Percentiles rank a stretch among this genome's conserved stretches.
Evolutionary conservation across 2,329 filamentous ascomycete genomes (phyloP).

Genomic region (Beauveria brongniartii): DNA sequence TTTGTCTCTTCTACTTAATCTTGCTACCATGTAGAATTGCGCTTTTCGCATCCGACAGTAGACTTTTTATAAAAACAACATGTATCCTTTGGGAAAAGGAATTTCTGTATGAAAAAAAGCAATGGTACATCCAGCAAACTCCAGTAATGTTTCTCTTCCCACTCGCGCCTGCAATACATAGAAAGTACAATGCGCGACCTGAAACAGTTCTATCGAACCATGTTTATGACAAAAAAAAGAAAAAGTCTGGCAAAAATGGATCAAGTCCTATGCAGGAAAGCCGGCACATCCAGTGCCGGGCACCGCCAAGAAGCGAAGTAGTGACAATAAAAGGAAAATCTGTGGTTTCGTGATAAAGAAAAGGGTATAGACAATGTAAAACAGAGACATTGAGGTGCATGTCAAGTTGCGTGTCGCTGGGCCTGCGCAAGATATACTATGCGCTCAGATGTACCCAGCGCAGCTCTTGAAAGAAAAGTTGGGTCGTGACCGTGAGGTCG

Average conservation of each 20-base stretch:
- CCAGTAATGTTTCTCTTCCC: constrained; percentile 6
- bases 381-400: constrained; percentile 7
- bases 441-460: neutral
- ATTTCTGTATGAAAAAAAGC: neutral
- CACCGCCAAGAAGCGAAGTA: neutral
- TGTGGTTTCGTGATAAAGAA: constrained; percentile 7
- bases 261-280: neutral
- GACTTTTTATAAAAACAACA: neutral
- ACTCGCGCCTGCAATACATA: neutral
- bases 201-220: constrained; percentile 8
- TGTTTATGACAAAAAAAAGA: constrained; percentile 3
- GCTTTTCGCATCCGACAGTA: neutral
- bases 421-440: neutral
- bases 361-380: constrained; percentile 11
- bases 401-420: constrained; percentile 2
- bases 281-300: constrained; percentile 1
- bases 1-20: neutral
- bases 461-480: neutral
- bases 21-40: neutral
- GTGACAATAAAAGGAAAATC: neutral
- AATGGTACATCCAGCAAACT: constrained; percentile 10
- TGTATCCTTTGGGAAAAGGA: neutral
- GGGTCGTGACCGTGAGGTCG: neutral
- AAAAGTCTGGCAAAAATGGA: constrained; percentile 3
- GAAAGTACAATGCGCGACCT: neutral